These are phyloP conservation scores for Dryadomyces sulphureus DNA, from an alignment of 2,329 filamentous ascomycete species.

Conservation along the genomic window DNA sequence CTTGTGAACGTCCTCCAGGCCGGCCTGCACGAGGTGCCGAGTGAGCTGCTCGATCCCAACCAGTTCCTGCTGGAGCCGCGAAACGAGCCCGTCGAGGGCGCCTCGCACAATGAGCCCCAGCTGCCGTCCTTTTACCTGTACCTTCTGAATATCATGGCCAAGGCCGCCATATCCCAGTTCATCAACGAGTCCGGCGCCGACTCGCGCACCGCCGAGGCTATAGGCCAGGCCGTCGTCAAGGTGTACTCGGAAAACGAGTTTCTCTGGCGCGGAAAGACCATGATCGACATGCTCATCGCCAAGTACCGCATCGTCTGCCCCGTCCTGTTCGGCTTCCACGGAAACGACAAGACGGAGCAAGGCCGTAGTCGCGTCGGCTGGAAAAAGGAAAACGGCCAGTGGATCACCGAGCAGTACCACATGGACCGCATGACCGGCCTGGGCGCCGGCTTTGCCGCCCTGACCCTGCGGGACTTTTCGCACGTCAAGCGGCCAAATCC, in stretches of 20 bases:
- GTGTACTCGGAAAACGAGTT: constrained; percentile 53
- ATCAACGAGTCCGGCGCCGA: constrained; percentile 45
- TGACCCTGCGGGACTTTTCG: constrained; percentile 71
- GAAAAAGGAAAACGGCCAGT: constrained; percentile 46
- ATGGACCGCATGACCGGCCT: constrained; percentile 72
- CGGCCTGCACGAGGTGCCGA: constrained; percentile 33
- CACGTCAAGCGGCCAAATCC: constrained; percentile 55
- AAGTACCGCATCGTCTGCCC: constrained; percentile 75
- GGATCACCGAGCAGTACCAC: constrained; percentile 57
- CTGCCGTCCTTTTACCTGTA: constrained; percentile 53
- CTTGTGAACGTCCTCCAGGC: constrained; percentile 37
- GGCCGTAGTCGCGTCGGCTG: constrained; percentile 61
- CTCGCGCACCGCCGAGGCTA: constrained; percentile 50
- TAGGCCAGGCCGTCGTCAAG: constrained; percentile 54
- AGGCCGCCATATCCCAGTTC: constrained; percentile 51
- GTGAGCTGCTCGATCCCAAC: constrained; percentile 33
- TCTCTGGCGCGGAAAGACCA: constrained; percentile 45
- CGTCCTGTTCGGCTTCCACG: constrained; percentile 70
- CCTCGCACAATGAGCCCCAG: constrained; percentile 26
- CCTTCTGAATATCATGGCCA: constrained; percentile 56
- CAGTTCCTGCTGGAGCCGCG: constrained; percentile 29
- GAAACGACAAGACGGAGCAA: constrained; percentile 55
- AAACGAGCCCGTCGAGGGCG: constrained; percentile 23
- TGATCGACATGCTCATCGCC: constrained; percentile 65
- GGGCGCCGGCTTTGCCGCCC: constrained; percentile 67